A percentile compares a stretch with the other conserved stretches of the same genome.
These are phyloP conservation scores for Pseudovirgaria hyperparasitica DNA, from an alignment of 2,329 filamentous ascomycete genomes.

Conservation along the genomic window DNA sequence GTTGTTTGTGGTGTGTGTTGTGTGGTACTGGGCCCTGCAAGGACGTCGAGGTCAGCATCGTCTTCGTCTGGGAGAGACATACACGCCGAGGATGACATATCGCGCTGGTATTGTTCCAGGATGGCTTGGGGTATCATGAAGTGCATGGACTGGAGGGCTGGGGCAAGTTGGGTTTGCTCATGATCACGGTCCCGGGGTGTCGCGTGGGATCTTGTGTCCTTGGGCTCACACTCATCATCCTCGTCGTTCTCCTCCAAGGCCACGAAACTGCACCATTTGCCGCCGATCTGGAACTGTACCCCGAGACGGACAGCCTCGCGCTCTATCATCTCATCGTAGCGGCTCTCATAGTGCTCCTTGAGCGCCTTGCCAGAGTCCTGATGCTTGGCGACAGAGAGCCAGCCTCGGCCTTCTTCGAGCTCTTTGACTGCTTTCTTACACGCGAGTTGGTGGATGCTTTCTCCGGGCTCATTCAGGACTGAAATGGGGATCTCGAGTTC, in stretches of 20 bases:
- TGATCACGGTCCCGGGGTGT: background rate
- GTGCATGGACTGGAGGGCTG: too few species aligned
- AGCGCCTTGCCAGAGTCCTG: conserved; percentile 24
- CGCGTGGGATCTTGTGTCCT: conserved; percentile 1
- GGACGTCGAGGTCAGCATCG: too few species aligned
- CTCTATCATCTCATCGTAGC: conserved; percentile 48
- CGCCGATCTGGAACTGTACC: conserved; percentile 51
- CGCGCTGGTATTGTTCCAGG: too few species aligned
- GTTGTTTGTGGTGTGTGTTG: too few species aligned
- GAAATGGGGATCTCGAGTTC: conserved; percentile 52
- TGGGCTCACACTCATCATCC: conserved; percentile 6
- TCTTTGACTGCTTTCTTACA: conserved; percentile 55
- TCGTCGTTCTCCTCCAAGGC: conserved; percentile 40
- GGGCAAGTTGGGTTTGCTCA: too few species aligned
- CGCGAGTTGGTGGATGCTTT: conserved; percentile 57
- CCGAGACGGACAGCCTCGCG: conserved; percentile 55
- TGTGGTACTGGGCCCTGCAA: too few species aligned
- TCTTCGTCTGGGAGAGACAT: too few species aligned
- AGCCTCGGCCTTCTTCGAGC: conserved; percentile 57
- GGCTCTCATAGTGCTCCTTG: conserved; percentile 32
- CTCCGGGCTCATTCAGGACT: conserved; percentile 28
- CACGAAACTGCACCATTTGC: conserved; percentile 63
- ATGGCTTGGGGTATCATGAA: too few species aligned
- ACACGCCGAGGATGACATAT: too few species aligned
- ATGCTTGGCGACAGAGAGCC: conserved; percentile 29